These are phyloP conservation scores for Cladosporium sp. DNA, from an alignment of 2,329 filamentous ascomycete species.

Conservation along the genomic window DNA sequence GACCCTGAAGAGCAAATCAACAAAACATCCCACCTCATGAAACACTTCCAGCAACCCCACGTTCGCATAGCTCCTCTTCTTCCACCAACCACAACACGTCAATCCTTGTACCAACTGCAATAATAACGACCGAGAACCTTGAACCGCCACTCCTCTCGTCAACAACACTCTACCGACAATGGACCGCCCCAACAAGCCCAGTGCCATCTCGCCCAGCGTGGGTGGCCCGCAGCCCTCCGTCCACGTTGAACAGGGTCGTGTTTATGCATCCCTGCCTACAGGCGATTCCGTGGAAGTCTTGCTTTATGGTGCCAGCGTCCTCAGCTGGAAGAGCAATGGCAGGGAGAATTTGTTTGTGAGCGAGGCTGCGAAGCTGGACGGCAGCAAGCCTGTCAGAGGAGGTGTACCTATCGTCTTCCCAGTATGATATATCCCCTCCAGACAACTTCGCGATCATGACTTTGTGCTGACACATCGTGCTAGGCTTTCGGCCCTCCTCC, in stretches of 20 bases:
- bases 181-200: slow-evolving; percentile 81
- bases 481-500: slow-evolving; percentile 83
- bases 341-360: slow-evolving; percentile 84
- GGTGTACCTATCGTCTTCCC: slow-evolving; percentile 93
- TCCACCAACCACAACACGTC: slow-evolving; percentile 8
- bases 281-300: slow-evolving; percentile 83
- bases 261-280: slow-evolving; percentile 76
- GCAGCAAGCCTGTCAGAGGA: slow-evolving; percentile 82
- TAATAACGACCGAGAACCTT: not conserved
- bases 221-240: slow-evolving; percentile 68
- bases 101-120: not conserved
- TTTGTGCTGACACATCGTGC: not conserved
- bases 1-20: slow-evolving; percentile 10
- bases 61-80: not conserved
- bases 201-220: slow-evolving; percentile 66
- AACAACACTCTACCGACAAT: slow-evolving; percentile 36
- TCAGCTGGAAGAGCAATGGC: slow-evolving; percentile 81
- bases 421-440: slow-evolving; percentile 56
- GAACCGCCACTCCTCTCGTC: not conserved
- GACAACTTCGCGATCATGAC: not conserved
- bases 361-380: slow-evolving; percentile 73
- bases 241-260: slow-evolving; percentile 64
- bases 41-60: slow-evolving; percentile 7
- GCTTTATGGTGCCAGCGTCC: slow-evolving; percentile 87
- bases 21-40: slow-evolving; percentile 12